Evolutionary conservation across 257 asterid genomes (phyloP), one percentile per base, ranked within the genome.

Genomic region (Hygrophila difformis): DNA sequence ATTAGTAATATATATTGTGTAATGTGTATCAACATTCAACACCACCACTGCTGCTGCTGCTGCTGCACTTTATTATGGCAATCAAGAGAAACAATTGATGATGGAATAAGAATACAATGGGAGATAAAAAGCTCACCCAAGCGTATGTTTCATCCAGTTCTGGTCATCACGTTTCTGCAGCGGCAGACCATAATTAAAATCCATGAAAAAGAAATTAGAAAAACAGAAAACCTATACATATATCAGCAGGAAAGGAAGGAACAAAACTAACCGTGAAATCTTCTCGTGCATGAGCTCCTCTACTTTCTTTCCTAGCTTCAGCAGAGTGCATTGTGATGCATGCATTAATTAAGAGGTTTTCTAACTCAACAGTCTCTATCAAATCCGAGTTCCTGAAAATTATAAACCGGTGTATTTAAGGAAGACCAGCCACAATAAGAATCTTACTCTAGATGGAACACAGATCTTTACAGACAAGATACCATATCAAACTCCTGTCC

Each of bases 271-370:
- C 98, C 23, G 94, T 71, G 50, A 85, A 89, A 74, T 89, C 98
- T 80, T 89, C 98, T 47, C 98, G 94, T 4, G 98, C 98, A 66
- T 89, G 98, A 57, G 98, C 96, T 68, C 98, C 98, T 74, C 98
- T 72, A 63, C 98, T 91, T 70, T 91, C 98, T 65, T 86, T 86
- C 76, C 96, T 80, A 13, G 96, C 99, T 74, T 86, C 99, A 39
- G 99, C 99, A 44, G 96, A 91, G 66, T 86, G 95, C 99, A 91
- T 91, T 39, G 99, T 91, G 63, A 91, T 67, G 53, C 95, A 82
- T 42, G 99, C 99, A 53, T 91, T 86, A 23, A 91, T 91, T 64
- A 91, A 65, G 56, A 91, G 95, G 59, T 91, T 91, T 73, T 91
- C 99, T 15, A 91, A 70, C 77, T 91, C 99, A 36, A 91, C 64